Percentiles rank a stretch among this genome's conserved stretches.
Conservation (phyloP, 2,329 filamentous ascomycete species). For the Pezicula radicicola region DNA sequence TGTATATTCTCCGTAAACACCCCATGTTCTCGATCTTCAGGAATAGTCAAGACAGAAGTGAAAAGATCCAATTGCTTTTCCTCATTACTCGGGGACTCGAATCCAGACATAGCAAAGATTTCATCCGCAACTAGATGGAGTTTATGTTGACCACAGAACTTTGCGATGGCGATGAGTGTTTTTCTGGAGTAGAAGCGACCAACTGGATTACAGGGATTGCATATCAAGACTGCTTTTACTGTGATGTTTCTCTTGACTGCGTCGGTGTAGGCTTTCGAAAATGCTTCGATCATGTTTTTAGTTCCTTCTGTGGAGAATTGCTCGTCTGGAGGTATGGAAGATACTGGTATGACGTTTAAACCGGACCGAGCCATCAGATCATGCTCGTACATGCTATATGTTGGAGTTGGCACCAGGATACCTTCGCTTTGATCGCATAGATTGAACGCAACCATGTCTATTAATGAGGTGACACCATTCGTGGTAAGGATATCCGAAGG, state of each 20-base stretch:
- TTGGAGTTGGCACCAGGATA: conserved; percentile 39
- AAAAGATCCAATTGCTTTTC: conserved; percentile 29
- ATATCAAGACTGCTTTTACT: conserved; percentile 36
- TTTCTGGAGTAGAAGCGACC: conserved; percentile 9
- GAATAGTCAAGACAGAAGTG: conserved; percentile 44
- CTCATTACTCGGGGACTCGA: conserved; percentile 24
- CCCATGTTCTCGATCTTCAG: conserved; percentile 29
- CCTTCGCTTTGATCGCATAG: conserved; percentile 39
- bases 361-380: conserved; percentile 26
- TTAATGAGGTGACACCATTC: conserved; percentile 36
- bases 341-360: conserved; percentile 26
- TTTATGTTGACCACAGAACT: conserved; percentile 36
- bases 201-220: conserved; percentile 27
- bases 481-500: conserved; percentile 8
- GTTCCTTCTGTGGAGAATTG: background rate
- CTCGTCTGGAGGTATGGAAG: conserved; percentile 25
- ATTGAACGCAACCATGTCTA: conserved; percentile 37
- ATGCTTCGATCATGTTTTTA: conserved; percentile 28
- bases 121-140: conserved; percentile 45
- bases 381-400: conserved; percentile 43
- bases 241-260: conserved; percentile 28
- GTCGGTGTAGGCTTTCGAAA: conserved; percentile 25
- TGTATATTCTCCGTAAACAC: conserved; percentile 44
- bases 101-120: conserved; percentile 43
- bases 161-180: conserved; percentile 24